Evolutionary conservation across 306 rosid species (phyloP), one percentile per base, ranked within the genome.

Genomic region (Quercus bicolor): DNA sequence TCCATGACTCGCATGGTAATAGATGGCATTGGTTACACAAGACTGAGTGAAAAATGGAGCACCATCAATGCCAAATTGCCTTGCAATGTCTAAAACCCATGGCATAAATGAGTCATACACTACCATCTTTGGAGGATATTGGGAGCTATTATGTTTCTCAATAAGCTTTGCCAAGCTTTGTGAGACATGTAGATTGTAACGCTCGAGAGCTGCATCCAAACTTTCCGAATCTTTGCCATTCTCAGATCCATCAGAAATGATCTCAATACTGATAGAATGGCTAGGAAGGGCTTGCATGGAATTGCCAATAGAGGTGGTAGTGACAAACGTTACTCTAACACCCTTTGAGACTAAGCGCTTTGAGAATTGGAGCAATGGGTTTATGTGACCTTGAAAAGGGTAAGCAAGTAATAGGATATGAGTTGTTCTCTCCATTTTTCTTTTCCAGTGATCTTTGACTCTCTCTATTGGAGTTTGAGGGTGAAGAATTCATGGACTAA

Each of bases 41-140:
- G 79, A 65, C 33, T 78, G 85, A 5, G 88, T 78, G 59, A 78
- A 81, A 54, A 85, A 59, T 0, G 86, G 79, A 23, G 81, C 88
- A 52, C 64, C 75, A 4, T 40, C 62, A 1, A 85, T 37, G 20
- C 84, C 88, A 18, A 23, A 70, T 1, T 72, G 55, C 66, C 64
- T 61, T 18, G 88, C 86, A 3, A 82, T 72, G 4, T 76, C 76
- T 31, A 82, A 54, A 66, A 57, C 81, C 84, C 84, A 79, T 20
- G 86, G 82, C 80, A 79, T 71, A 1, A 18, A 18, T 0, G 81
- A 75, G 78, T 85, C 84, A 18, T 79, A 85, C 1, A 85, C 48
- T 24, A 85, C 24, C 31, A 72, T 61, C 1, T 40, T 57, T 28
- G 73, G 70, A 0, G 74, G 75, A 24, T 75, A 48, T 0, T 48